Evolutionary conservation across 2,329 filamentous ascomycete species (phyloP).

Genomic region (Verticillium alfalfae): DNA sequence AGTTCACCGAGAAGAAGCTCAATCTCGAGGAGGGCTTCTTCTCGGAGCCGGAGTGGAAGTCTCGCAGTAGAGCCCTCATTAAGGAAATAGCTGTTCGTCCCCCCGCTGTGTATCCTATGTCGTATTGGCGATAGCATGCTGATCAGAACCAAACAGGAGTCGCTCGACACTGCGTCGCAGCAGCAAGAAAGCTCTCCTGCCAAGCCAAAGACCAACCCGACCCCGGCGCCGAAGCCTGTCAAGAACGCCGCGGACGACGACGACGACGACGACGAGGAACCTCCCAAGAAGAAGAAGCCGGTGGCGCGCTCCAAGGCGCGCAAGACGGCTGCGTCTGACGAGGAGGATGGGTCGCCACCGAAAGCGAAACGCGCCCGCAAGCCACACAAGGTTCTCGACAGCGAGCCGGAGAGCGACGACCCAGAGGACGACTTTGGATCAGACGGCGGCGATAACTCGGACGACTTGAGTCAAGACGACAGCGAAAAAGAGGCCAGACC

Average conservation of each 20-base stretch:
- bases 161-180: conserved; percentile 9
- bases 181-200: conserved; percentile 9
- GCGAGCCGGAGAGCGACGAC: conserved; percentile 6
- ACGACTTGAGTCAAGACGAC: background rate
- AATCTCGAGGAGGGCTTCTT: conserved; percentile 47
- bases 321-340: conserved; percentile 5
- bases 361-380: background rate
- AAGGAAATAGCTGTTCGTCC: conserved; percentile 46
- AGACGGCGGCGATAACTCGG: conserved; percentile 5
- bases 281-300: conserved; percentile 8
- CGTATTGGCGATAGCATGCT: background rate
- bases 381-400: conserved; percentile 5
- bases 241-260: conserved; percentile 24
- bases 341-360: background rate
- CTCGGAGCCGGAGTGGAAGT: conserved; percentile 45
- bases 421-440: conserved; percentile 10
- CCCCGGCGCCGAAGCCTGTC: conserved; percentile 30
- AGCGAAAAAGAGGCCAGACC: background rate
- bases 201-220: conserved; percentile 12
- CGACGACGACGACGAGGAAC: conserved; percentile 16
- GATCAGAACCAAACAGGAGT: background rate
- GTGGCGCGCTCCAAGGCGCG: background rate
- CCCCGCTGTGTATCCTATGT: background rate
- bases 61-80: conserved; percentile 53
- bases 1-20: conserved; percentile 42